Evolutionary conservation across 805 yeast species (phyloP).

Genomic region (Saccharomycopsis fibuligera): DNA sequence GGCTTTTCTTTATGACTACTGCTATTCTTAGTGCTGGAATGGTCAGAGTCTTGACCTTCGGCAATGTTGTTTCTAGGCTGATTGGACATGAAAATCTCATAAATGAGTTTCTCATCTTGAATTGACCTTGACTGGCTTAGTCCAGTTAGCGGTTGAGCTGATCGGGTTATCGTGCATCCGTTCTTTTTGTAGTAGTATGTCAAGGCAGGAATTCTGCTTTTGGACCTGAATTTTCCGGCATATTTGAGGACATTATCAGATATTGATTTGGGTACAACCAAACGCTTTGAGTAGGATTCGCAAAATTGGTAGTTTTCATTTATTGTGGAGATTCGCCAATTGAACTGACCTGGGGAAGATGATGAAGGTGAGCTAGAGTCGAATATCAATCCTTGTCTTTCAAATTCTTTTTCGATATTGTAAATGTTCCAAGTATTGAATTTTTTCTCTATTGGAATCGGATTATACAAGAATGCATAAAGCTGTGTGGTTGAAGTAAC

Average conservation of each 20-base stretch:
- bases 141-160: conserved; percentile 92
- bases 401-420: conserved; percentile 56
- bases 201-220: conserved; percentile 75
- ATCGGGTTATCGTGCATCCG: conserved; percentile 75
- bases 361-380: conserved; percentile 7
- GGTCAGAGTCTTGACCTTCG: background rate
- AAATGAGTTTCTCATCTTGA: conserved; percentile 82
- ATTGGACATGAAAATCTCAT: conserved; percentile 66
- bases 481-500: conserved; percentile 46
- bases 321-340: conserved; percentile 67
- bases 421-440: conserved; percentile 72
- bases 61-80: conserved; percentile 26
- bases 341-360: conserved; percentile 21
- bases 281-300: conserved; percentile 62
- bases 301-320: conserved; percentile 64
- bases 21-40: background rate
- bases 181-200: conserved; percentile 67
- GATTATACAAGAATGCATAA: conserved; percentile 78
- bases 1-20: background rate
- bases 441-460: conserved; percentile 61
- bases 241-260: conserved; percentile 79
- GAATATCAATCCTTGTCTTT: conserved; percentile 58
- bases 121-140: conserved; percentile 78
- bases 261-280: conserved; percentile 69
- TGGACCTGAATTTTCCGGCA: conserved; percentile 81